phyloP scores from a whole-genome alignment of 441 rosid species.

The Melianthus villosus region DNA sequence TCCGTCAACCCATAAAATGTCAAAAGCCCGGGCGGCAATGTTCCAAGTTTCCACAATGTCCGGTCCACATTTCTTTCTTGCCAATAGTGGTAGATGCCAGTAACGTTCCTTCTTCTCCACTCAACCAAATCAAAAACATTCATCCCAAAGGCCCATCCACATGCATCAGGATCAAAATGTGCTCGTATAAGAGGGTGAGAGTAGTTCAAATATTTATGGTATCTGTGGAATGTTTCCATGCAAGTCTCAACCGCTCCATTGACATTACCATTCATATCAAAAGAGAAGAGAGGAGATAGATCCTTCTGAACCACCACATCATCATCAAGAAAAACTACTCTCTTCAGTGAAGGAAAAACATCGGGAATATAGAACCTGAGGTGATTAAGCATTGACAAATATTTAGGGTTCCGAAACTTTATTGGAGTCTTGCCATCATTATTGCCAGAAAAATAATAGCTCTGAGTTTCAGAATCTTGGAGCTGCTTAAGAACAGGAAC shows the following conservation, averaged over 20 bases:
- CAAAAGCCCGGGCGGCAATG: slow-evolving; percentile 68
- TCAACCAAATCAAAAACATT: slow-evolving; percentile 77
- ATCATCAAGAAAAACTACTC: slow-evolving; percentile 74
- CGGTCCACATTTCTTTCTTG: slow-evolving; percentile 64
- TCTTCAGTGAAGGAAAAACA: slow-evolving; percentile 64
- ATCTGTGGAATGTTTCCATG: slow-evolving; percentile 86
- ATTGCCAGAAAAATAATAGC: slow-evolving; percentile 79
- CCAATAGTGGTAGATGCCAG: no score
- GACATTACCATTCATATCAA: slow-evolving; percentile 56
- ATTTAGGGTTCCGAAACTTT: slow-evolving; percentile 80
- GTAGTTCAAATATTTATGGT: slow-evolving; percentile 51
- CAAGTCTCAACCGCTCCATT: slow-evolving; percentile 97
- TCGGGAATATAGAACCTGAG: slow-evolving; percentile 83
- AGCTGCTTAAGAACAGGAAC: slow-evolving; percentile 96
- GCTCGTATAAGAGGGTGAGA: slow-evolving; percentile 69
- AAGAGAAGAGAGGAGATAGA: slow-evolving; percentile 35
- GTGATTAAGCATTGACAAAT: slow-evolving; percentile 75
- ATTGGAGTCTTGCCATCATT: slow-evolving; percentile 68
- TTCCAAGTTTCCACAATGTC: slow-evolving; percentile 56
- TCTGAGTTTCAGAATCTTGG: slow-evolving; percentile 87
- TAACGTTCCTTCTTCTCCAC: slow-evolving; percentile 84
- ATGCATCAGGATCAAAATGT: slow-evolving; percentile 85
- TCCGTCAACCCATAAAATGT: slow-evolving; percentile 68
- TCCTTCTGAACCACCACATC: slow-evolving; percentile 85
- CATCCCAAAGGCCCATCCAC: slow-evolving; percentile 99